Base-by-base conservation (phyloP, 2,329 filamentous ascomycete genomes). In the Botrytis medusae region DNA sequence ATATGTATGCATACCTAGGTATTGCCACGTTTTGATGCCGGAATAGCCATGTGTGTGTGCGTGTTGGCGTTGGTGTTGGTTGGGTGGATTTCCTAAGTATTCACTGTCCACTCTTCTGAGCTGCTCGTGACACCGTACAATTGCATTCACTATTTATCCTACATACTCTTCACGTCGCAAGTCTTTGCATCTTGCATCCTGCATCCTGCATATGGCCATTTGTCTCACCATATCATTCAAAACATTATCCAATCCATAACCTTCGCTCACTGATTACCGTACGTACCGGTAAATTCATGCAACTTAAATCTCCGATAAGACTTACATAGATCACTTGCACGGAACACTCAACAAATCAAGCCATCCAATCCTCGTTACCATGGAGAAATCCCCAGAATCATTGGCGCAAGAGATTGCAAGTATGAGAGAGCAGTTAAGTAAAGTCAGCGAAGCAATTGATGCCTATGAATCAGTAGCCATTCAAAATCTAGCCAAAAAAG, bases 351-450 rank as follows among this genome's bases (percentile, higher is more conserved):
- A 14, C 68, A 37, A 62, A 62, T n/a, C 48, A n/a, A n/a, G 48
- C 34, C n/a, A 64, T 14, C 37, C 29, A 54, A 48, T 2, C 25
- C 29, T 29, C 42, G 14, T n/a, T 18, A 65, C 29, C n/a, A 72
- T 65, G 69, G 46, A 65, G 60, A 65, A 65, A 22, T 46, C 44
- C 18, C 44, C 37, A 2, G 69, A 65, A 34, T 72, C 69, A n/a
- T 67, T 72, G 37, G n/a, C 60, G 12, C 59, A 42, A 44, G 69
- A 72, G n/a, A 65, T 72, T 57, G 60, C 69, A 8, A 29, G 22
- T 16, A 72, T 72, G 69, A 72, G 46, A 42, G 69, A 65, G 32
- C 61, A 54, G 32, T 65, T 72, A 37, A 54, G 22, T 29, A 72
- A 65, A 29, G 69, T 72, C 37, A 65, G 60, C 46, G 32, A 48